Evolutionary conservation across 306 rosid species (phyloP).

Genomic region (Casuarina cunninghamiana): DNA sequence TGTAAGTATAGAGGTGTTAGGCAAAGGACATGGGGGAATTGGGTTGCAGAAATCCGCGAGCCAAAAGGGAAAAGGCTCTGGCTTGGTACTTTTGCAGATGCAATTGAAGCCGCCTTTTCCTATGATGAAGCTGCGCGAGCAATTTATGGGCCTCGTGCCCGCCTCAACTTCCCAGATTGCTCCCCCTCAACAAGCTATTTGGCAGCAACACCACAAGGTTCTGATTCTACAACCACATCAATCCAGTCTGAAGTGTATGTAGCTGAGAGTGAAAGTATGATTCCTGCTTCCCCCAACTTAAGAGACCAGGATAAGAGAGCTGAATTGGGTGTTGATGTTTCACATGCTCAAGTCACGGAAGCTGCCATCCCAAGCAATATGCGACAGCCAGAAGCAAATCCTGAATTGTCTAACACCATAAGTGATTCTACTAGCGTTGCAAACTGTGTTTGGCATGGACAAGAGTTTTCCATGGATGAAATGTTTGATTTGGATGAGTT

Average conservation of each 20-base stretch:
- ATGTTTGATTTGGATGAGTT: slow-evolving; percentile 64
- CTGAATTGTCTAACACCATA: slow-evolving; percentile 27
- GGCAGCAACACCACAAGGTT: slow-evolving; percentile 33
- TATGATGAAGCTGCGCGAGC: slow-evolving; percentile 91
- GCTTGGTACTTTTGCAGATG: slow-evolving; percentile 77
- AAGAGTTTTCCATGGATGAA: slow-evolving; percentile 56
- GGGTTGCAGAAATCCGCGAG: slow-evolving; percentile 94
- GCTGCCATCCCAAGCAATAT: slow-evolving; percentile 21
- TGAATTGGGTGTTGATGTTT: slow-evolving; percentile 13
- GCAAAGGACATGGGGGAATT: slow-evolving; percentile 97
- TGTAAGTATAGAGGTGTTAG: slow-evolving; percentile 86
- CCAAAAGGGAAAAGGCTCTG: slow-evolving; percentile 76
- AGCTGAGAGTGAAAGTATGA: slow-evolving; percentile 35
- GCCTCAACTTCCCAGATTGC: slow-evolving; percentile 67
- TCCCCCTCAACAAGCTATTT: slow-evolving; percentile 47
- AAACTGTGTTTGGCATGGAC: background rate
- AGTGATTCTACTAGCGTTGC: background rate
- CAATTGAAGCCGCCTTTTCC: slow-evolving; percentile 63
- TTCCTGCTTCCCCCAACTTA: background rate
- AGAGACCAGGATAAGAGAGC: slow-evolving; percentile 27
- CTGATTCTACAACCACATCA: slow-evolving; percentile 42
- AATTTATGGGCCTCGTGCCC: slow-evolving; percentile 75
- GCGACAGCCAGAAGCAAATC: slow-evolving; percentile 35
- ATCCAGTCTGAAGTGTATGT: slow-evolving; percentile 62
- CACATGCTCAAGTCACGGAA: slow-evolving; percentile 19